Evolutionary conservation across 768 basidiomycete species (phyloP).

Genomic region (Steccherinum ochraceum): DNA sequence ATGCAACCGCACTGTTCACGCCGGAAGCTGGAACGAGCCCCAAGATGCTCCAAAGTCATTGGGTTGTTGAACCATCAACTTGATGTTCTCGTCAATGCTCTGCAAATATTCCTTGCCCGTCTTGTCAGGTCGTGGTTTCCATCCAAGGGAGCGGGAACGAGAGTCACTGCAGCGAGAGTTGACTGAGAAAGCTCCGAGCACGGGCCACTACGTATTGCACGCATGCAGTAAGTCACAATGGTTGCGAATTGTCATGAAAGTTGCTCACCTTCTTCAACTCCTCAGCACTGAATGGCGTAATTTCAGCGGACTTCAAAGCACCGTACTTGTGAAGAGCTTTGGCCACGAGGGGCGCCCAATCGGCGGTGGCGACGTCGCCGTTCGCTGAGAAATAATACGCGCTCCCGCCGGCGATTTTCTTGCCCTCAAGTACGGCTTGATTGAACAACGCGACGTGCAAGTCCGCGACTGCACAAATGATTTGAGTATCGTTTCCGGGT

Average conservation of each 20-base stretch:
- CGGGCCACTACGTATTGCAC: not conserved
- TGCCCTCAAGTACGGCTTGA: conserved; percentile 14
- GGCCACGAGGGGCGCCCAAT: conserved; percentile 28
- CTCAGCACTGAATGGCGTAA: conserved; percentile 35
- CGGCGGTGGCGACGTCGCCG: conserved; percentile 21
- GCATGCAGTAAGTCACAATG: conserved; percentile 16
- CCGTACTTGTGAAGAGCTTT: conserved; percentile 24
- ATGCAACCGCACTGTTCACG: not conserved
- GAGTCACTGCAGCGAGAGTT: conserved; percentile 10
- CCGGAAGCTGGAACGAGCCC: not conserved
- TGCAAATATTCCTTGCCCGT: conserved; percentile 24
- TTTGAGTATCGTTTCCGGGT: conserved; percentile 5
- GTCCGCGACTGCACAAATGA: conserved; percentile 27
- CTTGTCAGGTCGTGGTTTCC: conserved; percentile 38
- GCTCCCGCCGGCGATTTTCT: conserved; percentile 24
- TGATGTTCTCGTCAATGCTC: not conserved
- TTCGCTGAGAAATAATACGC: conserved; percentile 26
- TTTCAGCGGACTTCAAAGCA: conserved; percentile 23
- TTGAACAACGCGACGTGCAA: conserved; percentile 35
- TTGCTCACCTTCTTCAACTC: conserved; percentile 35
- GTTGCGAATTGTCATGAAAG: conserved; percentile 33
- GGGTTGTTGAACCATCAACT: not conserved
- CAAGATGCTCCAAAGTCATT: not conserved
- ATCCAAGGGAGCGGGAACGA: conserved; percentile 35
- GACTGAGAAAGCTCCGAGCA: conserved; percentile 4